Evolutionary conservation across 2,329 filamentous ascomycete species (phyloP), one percentile per base, ranked within the genome.

Genomic region (Proliferodiscus dingleyae): DNA sequence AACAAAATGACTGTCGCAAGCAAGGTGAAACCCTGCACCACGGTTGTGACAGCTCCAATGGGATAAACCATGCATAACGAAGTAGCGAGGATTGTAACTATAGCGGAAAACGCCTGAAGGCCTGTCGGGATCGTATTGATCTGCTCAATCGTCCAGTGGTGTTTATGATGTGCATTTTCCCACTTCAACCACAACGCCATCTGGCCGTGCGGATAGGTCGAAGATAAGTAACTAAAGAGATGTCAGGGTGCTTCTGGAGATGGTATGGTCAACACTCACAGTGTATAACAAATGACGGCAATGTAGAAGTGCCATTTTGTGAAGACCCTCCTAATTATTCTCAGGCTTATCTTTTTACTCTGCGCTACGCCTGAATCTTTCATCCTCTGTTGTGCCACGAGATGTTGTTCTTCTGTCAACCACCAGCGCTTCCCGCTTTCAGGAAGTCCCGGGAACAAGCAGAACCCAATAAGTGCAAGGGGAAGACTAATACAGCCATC

Each of bases 401-500:
- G 26, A 7, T 43, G 26, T 40, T 47, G 32, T 19, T 43, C 45
- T 15, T 23, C 45, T 13, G 45, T 47, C 24, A 47, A 38, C 45
- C 45, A 47, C 6, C 26, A 39, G 34, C 40, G 45, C n/a, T 47
- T 39, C 13, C 37, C 38, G 10, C 36, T 39, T n/a, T 47, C 45
- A 3, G 45, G 45, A 8, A 40, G 34, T 8, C 34, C 37, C 13
- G 45, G 45, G 41, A 47, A 47, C 13, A 47, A 40, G 11, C 40
- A 11, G 4, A 37, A 34, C 15, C 45, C 45, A 26, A 47, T 30
- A 9, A 44, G 34, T 8, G 45, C 45, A 28, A 47, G 40, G 8
- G 45, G 45, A 11, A 44, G n/a, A 10, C 56, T 60, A 11, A 62
- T 61, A 10, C 56, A 46, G 1, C 59, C 57, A 33, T 60, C 58